A percentile compares a stretch with the other conserved stretches of the same genome.
Evolutionary conservation across 306 rosid species (phyloP).

Genomic region (Erythrophleum fordii): DNA sequence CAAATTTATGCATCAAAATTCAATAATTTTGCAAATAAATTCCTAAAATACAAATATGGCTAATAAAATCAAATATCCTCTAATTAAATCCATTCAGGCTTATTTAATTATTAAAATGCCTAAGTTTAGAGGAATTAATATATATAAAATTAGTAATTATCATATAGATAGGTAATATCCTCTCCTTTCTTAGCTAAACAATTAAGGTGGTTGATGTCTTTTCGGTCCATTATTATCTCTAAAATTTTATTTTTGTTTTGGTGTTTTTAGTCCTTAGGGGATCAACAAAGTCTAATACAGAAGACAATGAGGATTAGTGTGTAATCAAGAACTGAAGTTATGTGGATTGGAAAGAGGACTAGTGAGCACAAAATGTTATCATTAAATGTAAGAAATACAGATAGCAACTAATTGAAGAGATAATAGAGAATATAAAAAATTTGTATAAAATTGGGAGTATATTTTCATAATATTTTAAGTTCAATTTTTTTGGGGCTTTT

Average conservation of each 20-base stretch:
- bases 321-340: background rate
- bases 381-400: background rate
- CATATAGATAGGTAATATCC: slow-evolving; percentile 10
- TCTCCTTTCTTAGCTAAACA: slow-evolving; percentile 14
- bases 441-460: background rate
- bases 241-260: background rate
- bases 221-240: slow-evolving; percentile 19
- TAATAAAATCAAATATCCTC: too few species aligned
- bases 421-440: background rate
- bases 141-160: too few species aligned
- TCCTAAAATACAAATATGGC: too few species aligned
- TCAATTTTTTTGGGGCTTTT: background rate
- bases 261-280: background rate
- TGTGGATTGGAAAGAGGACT: background rate
- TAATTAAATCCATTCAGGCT: too few species aligned
- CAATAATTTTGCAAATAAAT: too few species aligned
- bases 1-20: too few species aligned
- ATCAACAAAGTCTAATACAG: background rate
- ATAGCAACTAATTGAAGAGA: slow-evolving; percentile 12
- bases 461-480: slow-evolving; percentile 1
- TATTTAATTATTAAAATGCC: too few species aligned
- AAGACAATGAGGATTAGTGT: background rate
- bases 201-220: slow-evolving; percentile 2
- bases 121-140: too few species aligned
- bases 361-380: background rate